Evolutionary conservation across 768 basidiomycete genomes (phyloP).

Genomic region (Ramaria sp.): DNA sequence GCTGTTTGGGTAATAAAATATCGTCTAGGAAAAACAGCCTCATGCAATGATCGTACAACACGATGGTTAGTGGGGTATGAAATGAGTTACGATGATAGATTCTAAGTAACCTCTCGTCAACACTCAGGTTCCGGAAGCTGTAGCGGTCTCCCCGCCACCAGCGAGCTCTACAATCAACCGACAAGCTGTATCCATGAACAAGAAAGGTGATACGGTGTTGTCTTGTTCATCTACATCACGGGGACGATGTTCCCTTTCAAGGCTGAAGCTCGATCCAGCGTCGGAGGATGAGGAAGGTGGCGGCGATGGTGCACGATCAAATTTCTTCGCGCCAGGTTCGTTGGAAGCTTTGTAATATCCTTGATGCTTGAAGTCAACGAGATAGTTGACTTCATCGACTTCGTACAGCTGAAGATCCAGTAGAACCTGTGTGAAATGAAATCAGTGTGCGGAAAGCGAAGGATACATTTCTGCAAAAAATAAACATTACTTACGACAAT

Average conservation of each 20-base stretch:
- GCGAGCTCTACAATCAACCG: constrained; percentile 89
- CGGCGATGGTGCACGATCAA: constrained; percentile 39
- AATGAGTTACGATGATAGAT: neutral
- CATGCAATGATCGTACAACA: too few species aligned
- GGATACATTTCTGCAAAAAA: too few species aligned
- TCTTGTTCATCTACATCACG: constrained; percentile 26
- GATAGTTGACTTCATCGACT: constrained; percentile 91
- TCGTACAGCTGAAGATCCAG: constrained; percentile 98
- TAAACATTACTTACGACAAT: constrained; percentile 83
- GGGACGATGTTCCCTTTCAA: neutral
- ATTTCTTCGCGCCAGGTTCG: constrained; percentile 57
- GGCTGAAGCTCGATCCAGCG: neutral
- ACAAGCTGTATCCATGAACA: constrained; percentile 96
- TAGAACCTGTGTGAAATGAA: constrained; percentile 49
- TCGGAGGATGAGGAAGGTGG: constrained; percentile 14
- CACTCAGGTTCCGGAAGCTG: neutral
- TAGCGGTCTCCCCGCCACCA: constrained; percentile 35
- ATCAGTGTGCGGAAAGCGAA: too few species aligned
- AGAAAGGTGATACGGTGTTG: constrained; percentile 74
- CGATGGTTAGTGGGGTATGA: neutral
- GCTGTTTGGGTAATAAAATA: too few species aligned
- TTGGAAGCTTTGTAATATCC: constrained; percentile 77
- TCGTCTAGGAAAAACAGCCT: too few species aligned
- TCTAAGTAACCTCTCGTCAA: too few species aligned
- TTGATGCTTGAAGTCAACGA: constrained; percentile 98